phyloP scores from a whole-genome alignment of 2,329 filamentous ascomycete species.

The Didymella glomerata region DNA sequence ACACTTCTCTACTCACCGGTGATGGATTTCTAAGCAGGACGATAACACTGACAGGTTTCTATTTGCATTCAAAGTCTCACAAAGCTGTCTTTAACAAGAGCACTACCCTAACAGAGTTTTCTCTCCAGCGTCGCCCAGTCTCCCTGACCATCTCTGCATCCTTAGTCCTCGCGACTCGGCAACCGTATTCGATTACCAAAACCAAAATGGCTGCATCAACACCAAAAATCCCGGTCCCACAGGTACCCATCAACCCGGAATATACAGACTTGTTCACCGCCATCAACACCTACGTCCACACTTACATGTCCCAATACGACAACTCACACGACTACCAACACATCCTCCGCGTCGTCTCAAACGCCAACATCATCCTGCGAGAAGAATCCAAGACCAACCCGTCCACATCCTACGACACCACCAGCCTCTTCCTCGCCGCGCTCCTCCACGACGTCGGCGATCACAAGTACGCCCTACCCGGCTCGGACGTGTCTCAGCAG shows the following conservation, averaged over 20 bases:
- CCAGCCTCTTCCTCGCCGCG: constrained; percentile 72
- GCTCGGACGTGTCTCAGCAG: constrained; percentile 65
- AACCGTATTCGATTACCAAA: neutral
- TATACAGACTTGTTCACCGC: constrained; percentile 38
- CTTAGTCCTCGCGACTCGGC: neutral
- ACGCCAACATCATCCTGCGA: constrained; percentile 71
- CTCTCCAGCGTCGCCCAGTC: too few species aligned
- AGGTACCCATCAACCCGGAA: constrained; percentile 34
- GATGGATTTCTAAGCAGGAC: neutral
- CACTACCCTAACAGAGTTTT: too few species aligned
- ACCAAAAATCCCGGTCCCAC: constrained; percentile 30
- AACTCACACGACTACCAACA: constrained; percentile 89
- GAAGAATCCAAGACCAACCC: constrained; percentile 55
- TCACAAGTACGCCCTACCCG: constrained; percentile 72
- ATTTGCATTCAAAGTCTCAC: neutral
- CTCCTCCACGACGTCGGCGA: constrained; percentile 81
- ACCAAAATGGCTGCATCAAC: constrained; percentile 1
- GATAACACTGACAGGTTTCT: neutral
- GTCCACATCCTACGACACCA: constrained; percentile 56
- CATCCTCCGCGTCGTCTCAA: constrained; percentile 78
- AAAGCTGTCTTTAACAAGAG: neutral
- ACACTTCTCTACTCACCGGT: constrained; percentile 7
- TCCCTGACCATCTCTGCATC: too few species aligned
- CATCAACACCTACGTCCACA: constrained; percentile 44
- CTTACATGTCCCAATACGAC: constrained; percentile 62